Evolutionary conservation across 2,329 filamentous ascomycete species (phyloP).

Genomic region (Pseudocercospora fuligena): DNA sequence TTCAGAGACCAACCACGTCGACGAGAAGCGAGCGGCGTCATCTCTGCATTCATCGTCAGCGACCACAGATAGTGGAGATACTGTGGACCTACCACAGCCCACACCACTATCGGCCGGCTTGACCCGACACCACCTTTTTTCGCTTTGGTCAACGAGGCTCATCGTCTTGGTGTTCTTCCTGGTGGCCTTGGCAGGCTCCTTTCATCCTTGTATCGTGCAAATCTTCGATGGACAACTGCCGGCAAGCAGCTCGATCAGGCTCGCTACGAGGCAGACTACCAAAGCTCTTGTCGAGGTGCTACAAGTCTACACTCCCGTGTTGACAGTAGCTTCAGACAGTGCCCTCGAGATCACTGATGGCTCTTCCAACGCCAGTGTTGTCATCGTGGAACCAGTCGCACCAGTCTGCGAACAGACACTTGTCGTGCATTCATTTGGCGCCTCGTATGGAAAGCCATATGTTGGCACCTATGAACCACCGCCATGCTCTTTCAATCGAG

Average conservation of each 20-base stretch:
- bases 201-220: constrained; percentile 1
- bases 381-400: constrained; percentile 32
- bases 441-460: constrained; percentile 74
- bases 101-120: constrained; percentile 11
- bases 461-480: constrained; percentile 73
- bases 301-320: constrained; percentile 70
- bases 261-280: constrained; percentile 26
- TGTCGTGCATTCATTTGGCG: constrained; percentile 73
- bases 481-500: constrained; percentile 71
- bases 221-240: not conserved
- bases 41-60: constrained; percentile 13
- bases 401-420: constrained; percentile 60
- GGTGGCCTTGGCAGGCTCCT: constrained; percentile 8
- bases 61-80: constrained; percentile 19
- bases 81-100: constrained; percentile 22
- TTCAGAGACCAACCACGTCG: constrained; percentile 19
- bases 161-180: constrained; percentile 17
- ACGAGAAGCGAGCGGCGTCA: constrained; percentile 14
- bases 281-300: constrained; percentile 63
- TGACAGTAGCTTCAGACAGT: constrained; percentile 51
- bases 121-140: constrained; percentile 8
- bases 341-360: constrained; percentile 46
- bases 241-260: constrained; percentile 7
- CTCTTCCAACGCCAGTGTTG: constrained; percentile 35
- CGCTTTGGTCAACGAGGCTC: constrained; percentile 19